Evolutionary conservation across 2,329 filamentous ascomycete genomes (phyloP).

Genomic region (Leptosphaerulina australis): DNA sequence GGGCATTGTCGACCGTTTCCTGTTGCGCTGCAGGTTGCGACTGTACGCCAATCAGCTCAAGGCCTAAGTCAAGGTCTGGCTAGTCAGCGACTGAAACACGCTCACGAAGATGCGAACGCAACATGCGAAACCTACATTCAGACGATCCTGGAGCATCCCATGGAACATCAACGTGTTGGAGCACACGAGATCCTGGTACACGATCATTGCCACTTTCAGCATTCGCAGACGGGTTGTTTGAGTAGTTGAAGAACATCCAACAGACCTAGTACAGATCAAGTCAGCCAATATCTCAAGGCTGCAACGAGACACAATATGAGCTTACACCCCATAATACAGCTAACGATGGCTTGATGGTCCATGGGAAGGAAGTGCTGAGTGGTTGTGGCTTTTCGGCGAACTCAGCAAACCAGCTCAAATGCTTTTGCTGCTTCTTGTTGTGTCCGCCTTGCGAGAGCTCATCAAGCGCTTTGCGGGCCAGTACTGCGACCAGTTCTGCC

Average conservation of each 20-base stretch:
- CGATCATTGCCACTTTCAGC: conserved; percentile 26
- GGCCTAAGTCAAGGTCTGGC: conserved; percentile 42
- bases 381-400: conserved; percentile 49
- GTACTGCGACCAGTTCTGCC: conserved; percentile 41
- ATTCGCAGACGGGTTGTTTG: conserved; percentile 11
- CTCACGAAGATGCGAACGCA: conserved; percentile 17
- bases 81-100: conserved; percentile 39
- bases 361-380: conserved; percentile 49
- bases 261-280: conserved; percentile 35
- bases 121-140: conserved; percentile 42
- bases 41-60: conserved; percentile 35
- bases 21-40: conserved; percentile 38
- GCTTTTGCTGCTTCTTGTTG: conserved; percentile 43
- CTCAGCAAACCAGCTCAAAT: conserved; percentile 50
- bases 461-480: conserved; percentile 37
- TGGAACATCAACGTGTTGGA: conserved; percentile 34
- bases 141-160: conserved; percentile 40
- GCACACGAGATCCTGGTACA: conserved; percentile 33
- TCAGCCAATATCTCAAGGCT: conserved; percentile 1
- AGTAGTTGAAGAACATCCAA: conserved; percentile 47
- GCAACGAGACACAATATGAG: neutral
- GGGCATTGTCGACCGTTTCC: conserved; percentile 23
- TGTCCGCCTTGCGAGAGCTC: conserved; percentile 36
- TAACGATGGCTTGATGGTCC: conserved; percentile 53
- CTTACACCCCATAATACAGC: conserved; percentile 51